Conservation (phyloP, 164 flowering plant genomes). For the Vitis rupestris region DNA sequence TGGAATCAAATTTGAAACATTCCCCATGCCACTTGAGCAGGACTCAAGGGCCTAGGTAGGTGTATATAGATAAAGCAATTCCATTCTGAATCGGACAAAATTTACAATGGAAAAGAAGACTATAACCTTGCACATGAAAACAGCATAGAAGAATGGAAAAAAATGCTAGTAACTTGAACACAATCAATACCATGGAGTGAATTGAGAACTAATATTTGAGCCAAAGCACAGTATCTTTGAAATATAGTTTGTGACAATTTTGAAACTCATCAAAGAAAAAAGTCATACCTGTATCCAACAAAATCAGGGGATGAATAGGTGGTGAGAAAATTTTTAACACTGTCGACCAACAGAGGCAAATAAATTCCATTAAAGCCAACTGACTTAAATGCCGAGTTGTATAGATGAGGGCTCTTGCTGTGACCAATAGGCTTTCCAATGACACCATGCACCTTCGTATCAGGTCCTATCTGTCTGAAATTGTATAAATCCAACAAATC, state of each 20-base stretch:
- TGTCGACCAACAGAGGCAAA: slow-evolving; percentile 39
- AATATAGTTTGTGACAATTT: not conserved
- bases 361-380: slow-evolving; percentile 32
- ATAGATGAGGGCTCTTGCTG: slow-evolving; percentile 39
- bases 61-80: no score
- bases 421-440: slow-evolving; percentile 41
- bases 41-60: no score
- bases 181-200: no score
- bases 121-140: no score
- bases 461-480: slow-evolving; percentile 32
- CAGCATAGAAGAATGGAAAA: no score
- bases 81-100: no score
- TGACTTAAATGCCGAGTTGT: slow-evolving; percentile 33
- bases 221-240: not conserved
- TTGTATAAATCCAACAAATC: slow-evolving; percentile 65
- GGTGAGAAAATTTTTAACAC: slow-evolving; percentile 25
- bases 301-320: slow-evolving; percentile 32
- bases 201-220: no score
- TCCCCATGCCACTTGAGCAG: no score
- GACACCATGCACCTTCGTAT: slow-evolving; percentile 39
- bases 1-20: no score
- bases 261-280: not conserved
- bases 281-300: slow-evolving; percentile 37
- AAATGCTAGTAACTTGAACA: no score
- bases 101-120: no score